A percentile compares a stretch with the other conserved stretches of the same genome.
Evolutionary conservation across 2,329 filamentous ascomycete species (phyloP).

Genomic region (Stachybotrys elegans): DNA sequence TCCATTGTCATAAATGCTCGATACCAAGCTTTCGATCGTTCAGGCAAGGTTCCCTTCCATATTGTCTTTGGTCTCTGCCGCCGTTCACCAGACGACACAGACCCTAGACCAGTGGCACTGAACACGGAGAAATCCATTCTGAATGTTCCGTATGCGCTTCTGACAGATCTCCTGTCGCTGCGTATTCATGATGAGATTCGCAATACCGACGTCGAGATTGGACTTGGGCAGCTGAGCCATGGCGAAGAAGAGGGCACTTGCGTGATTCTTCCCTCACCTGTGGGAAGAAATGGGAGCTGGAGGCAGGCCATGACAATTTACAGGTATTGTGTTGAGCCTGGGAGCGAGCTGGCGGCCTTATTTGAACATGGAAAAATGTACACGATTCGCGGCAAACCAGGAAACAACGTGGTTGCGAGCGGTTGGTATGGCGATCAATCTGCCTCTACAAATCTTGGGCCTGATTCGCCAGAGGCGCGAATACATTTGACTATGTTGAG

Average conservation of each 20-base stretch:
- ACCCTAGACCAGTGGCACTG: slow-evolving; percentile 4
- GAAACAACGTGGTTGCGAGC: not conserved
- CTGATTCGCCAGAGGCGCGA: not conserved
- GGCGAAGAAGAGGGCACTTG: not conserved
- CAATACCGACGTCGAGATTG: slow-evolving; percentile 1
- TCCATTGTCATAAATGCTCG: no score
- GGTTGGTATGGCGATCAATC: not conserved
- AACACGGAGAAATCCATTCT: slow-evolving; percentile 4
- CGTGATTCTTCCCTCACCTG: slow-evolving; percentile 7
- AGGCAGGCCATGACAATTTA: slow-evolving; percentile 4
- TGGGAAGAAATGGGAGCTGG: slow-evolving; percentile 5
- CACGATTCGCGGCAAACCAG: not conserved
- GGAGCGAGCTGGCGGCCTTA: slow-evolving; percentile 4
- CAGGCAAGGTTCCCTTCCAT: slow-evolving; percentile 6
- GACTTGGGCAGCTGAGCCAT: not conserved
- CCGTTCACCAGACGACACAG: slow-evolving; percentile 6
- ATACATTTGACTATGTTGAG: not conserved
- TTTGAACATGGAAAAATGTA: slow-evolving; percentile 4
- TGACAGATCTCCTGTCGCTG: slow-evolving; percentile 3
- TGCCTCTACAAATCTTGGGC: not conserved
- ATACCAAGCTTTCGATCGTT: slow-evolving; percentile 6
- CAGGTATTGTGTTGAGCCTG: slow-evolving; percentile 2
- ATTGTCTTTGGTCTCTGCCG: slow-evolving; percentile 8
- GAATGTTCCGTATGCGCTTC: slow-evolving; percentile 8
- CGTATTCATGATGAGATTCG: slow-evolving; percentile 1